These are phyloP conservation scores for Lactuca saligna DNA, from an alignment of 129 eudicot genomes.

Conservation along the genomic window DNA sequence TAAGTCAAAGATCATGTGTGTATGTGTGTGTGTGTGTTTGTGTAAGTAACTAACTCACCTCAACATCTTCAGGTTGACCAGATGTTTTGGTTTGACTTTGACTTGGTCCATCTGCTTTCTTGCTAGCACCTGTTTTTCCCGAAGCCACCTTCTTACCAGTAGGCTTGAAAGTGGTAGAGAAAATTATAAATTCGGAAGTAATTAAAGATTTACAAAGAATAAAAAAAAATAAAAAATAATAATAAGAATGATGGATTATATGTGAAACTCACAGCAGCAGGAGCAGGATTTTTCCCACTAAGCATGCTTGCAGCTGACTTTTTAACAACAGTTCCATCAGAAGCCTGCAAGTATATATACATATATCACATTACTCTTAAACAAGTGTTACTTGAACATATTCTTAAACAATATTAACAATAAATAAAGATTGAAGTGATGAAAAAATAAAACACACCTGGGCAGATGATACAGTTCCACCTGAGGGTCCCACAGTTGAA, in stretches of 20 bases:
- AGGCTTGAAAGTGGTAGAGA: slow-evolving; percentile 41
- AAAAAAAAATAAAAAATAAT: too few species aligned
- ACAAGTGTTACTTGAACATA: background rate
- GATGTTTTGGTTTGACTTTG: slow-evolving; percentile 54
- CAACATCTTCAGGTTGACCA: slow-evolving; percentile 88
- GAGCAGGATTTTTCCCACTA: slow-evolving; percentile 84
- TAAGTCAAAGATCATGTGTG: background rate
- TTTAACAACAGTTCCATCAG: slow-evolving; percentile 49
- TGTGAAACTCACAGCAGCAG: slow-evolving; percentile 66
- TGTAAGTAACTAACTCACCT: slow-evolving; percentile 41
- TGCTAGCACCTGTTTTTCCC: slow-evolving; percentile 54
- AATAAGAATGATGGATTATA: background rate
- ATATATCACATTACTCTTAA: background rate
- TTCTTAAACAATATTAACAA: background rate
- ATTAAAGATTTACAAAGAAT: background rate
- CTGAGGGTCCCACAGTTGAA: slow-evolving; percentile 50
- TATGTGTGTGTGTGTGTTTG: slow-evolving; percentile 4
- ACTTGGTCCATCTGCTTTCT: slow-evolving; percentile 74
- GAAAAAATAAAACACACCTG: slow-evolving; percentile 49
- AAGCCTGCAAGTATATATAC: slow-evolving; percentile 40
- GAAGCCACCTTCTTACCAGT: slow-evolving; percentile 67
- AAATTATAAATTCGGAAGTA: background rate
- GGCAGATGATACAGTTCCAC: slow-evolving; percentile 49
- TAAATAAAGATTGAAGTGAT: background rate
- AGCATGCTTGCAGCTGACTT: slow-evolving; percentile 92